phyloP scores from a whole-genome alignment of 1,139 yeast species.

The Casaregolazyma lundiana region DNA sequence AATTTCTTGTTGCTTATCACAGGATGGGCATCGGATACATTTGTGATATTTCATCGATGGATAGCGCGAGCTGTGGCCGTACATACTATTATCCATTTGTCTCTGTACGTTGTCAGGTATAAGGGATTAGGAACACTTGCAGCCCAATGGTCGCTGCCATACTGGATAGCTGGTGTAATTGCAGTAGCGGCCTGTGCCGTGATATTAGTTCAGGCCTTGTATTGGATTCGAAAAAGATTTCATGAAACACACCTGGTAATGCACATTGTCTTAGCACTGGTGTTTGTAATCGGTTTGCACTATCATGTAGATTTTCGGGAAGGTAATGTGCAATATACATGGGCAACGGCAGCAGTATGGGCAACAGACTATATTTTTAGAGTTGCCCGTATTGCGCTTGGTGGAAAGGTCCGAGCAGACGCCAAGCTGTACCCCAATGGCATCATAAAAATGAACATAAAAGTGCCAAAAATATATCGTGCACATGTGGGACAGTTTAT shows the following conservation, averaged over 20 bases:
- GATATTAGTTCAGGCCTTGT: constrained; percentile 45
- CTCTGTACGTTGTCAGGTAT: constrained; percentile 19
- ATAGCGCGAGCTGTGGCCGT: constrained; percentile 49
- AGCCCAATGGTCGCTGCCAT: constrained; percentile 26
- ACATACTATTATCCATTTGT: constrained; percentile 39
- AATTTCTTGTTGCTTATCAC: constrained; percentile 59
- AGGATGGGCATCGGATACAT: constrained; percentile 62
- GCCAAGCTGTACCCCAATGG: constrained; percentile 29
- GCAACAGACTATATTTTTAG: constrained; percentile 38
- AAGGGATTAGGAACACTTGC: constrained; percentile 3
- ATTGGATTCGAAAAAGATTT: constrained; percentile 46
- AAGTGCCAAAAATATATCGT: constrained; percentile 35
- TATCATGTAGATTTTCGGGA: constrained; percentile 39
- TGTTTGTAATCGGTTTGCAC: constrained; percentile 58
- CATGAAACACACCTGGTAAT: constrained; percentile 61
- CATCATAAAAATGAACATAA: constrained; percentile 28
- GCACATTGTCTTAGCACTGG: constrained; percentile 56
- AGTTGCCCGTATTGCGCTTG: constrained; percentile 33
- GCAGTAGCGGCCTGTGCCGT: constrained; percentile 41
- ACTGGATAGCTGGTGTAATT: constrained; percentile 51
- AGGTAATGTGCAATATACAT: constrained; percentile 33
- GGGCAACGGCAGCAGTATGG: constrained; percentile 39
- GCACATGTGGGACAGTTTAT: constrained; percentile 56
- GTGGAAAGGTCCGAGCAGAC: constrained; percentile 41
- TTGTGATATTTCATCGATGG: constrained; percentile 64